A percentile compares a stretch with the other conserved stretches of the same genome.
Evolutionary conservation across 306 rosid genomes (phyloP).

Genomic region (Castanea mollissima): DNA sequence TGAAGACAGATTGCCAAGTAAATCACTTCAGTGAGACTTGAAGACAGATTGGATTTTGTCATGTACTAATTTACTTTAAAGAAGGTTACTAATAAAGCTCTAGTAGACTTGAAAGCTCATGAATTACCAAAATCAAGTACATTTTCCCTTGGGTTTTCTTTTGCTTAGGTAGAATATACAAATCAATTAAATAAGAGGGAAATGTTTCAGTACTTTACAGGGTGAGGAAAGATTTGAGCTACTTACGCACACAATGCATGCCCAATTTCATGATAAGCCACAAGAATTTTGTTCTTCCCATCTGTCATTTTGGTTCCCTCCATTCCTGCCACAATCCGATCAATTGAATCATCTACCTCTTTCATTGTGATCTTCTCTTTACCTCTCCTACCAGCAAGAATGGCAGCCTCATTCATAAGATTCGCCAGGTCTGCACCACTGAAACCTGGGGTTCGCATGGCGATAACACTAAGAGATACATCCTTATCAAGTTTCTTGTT

Average conservation of each 20-base stretch:
- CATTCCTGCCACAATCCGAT: conserved; percentile 81
- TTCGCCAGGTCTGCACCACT: conserved; percentile 80
- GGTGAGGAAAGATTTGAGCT: neutral
- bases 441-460: conserved; percentile 72
- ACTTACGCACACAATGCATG: conserved; percentile 91
- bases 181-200: neutral
- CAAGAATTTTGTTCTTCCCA: conserved; percentile 68
- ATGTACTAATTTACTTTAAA: too few relatives aligned
- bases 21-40: too few relatives aligned
- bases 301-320: conserved; percentile 83
- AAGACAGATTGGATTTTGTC: too few relatives aligned
- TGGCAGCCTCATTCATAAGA: conserved; percentile 82
- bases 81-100: too few relatives aligned
- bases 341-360: conserved; percentile 70
- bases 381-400: conserved; percentile 76
- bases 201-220: neutral
- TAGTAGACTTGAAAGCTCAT: too few relatives aligned
- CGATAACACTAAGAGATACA: conserved; percentile 54
- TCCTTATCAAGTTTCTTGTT: conserved; percentile 65
- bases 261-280: conserved; percentile 82
- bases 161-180: too few relatives aligned
- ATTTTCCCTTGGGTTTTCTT: too few relatives aligned
- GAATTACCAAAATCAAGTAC: too few relatives aligned
- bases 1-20: too few relatives aligned
- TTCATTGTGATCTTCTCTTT: conserved; percentile 49